phyloP scores from a whole-genome alignment of 1,284 basidiomycete genomes.

The Cutaneotrichosporon spelunceum region DNA sequence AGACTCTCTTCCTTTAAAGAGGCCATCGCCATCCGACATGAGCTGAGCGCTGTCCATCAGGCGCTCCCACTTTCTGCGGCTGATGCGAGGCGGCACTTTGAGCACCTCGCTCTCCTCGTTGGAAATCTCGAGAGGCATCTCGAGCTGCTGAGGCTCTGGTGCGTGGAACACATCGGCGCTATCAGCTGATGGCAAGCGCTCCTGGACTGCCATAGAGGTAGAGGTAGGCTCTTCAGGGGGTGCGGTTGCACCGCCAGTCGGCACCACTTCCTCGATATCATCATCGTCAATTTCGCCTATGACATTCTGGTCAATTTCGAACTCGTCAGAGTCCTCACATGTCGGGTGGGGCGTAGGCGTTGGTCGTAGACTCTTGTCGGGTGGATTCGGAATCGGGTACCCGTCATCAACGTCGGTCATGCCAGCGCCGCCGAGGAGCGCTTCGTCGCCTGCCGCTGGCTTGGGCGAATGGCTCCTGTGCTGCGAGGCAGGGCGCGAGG shows the following conservation, averaged over 20 bases:
- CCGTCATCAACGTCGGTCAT: neutral
- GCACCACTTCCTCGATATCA: neutral
- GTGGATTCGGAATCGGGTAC: neutral
- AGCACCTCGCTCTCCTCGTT: neutral
- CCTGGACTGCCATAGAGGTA: neutral
- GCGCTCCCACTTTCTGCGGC: neutral
- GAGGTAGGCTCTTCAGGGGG: neutral
- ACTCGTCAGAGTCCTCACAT: neutral
- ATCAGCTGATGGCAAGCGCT: neutral
- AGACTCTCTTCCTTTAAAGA: slow-evolving; percentile 8
- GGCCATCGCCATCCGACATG: neutral
- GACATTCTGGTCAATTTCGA: neutral
- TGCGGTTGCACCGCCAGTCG: neutral
- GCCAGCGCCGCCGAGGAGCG: neutral
- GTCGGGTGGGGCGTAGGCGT: neutral
- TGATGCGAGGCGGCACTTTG: neutral
- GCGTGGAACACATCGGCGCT: no score
- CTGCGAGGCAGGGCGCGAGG: neutral
- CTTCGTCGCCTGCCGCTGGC: neutral
- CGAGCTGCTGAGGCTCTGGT: no score
- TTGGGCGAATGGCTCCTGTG: neutral
- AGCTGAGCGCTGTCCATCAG: neutral
- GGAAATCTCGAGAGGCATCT: no score
- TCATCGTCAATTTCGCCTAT: neutral
- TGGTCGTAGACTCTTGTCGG: neutral